Conservation (phyloP, 805 yeast species). For the Candida vartiovaarae region DNA sequence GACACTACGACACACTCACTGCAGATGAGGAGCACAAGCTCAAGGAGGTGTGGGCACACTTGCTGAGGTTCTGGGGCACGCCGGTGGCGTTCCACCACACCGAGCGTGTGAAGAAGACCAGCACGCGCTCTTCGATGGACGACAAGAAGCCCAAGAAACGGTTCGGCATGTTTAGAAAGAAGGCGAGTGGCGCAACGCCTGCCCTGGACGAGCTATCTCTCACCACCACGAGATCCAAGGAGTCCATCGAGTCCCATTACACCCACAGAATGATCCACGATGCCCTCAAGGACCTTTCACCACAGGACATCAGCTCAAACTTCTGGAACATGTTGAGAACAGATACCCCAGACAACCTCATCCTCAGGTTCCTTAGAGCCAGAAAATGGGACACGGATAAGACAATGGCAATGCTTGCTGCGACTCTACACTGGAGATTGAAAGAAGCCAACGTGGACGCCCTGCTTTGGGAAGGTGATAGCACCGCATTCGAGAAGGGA, state of each 20-base stretch:
- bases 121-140: constrained; percentile 2
- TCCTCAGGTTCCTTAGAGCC: constrained; percentile 76
- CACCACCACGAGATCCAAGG: constrained; percentile 22
- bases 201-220: constrained; percentile 11
- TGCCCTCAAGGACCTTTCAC: constrained; percentile 44
- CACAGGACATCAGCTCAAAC: constrained; percentile 40
- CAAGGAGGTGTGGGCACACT: constrained; percentile 66
- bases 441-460: constrained; percentile 54
- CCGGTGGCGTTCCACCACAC: constrained; percentile 23
- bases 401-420: constrained; percentile 63
- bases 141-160: constrained; percentile 20
- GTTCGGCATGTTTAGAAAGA: constrained; percentile 20
- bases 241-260: constrained; percentile 25
- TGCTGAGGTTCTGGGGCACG: constrained; percentile 53
- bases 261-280: constrained; percentile 38
- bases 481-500: constrained; percentile 40
- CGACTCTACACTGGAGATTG: constrained; percentile 70
- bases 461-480: constrained; percentile 67
- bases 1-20: constrained; percentile 40
- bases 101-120: neutral
- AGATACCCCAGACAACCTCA: constrained; percentile 74
- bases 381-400: constrained; percentile 77
- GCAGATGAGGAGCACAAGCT: constrained; percentile 53
- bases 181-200: neutral
- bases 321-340: constrained; percentile 59